Evolutionary conservation across 495 filamentous ascomycete species (phyloP), one percentile per base, ranked within the genome.

Genomic region (Tuber brumale): DNA sequence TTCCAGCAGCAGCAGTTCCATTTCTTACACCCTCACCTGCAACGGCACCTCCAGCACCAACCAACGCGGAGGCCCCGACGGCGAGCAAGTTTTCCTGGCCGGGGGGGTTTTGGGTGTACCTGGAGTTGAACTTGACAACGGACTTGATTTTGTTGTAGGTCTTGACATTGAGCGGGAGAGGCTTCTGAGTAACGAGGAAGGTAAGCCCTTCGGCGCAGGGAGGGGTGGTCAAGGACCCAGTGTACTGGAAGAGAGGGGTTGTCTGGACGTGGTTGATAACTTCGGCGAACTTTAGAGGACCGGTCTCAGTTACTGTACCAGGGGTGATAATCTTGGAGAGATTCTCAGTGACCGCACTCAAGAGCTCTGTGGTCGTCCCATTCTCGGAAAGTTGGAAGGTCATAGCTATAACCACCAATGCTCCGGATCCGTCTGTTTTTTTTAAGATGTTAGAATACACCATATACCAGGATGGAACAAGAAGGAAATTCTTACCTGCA

Each of bases 201-300:
- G 81, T 84, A 61, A 92, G 85, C 39, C 86, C 86, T 83, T 92
- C 90, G 39, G 85, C 85, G 85, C 91, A 92, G 0, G 91, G 91
- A 48, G 91, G 91, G 7, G 91, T 92, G 46, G 91, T 92, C 31
- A 92, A 86, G 1, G 89, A 90, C 70, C 91, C 91, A 0, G 84
- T 83, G 83, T 92, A 92, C 48, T 86, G 82, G 78, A 86, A 88
- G 77, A 91, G 85, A 31, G 82, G 81, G 42, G 86, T 86, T 23
- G 81, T 82, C 76, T 87, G 84, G 69, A 91, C 76, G 69, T 88
- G 84, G 6, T 82, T 76, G 75, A 86, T 85, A 21, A 92, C 82
- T 71, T 83, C 84, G n/a, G 84, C 82, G 84, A 92, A 90, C 77
- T 88, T 84, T 51, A 92, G 84, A 23, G 85, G 82, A 51, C 85